Conservation (phyloP, 768 basidiomycete species). For the Tricholoma saponaceum region DNA sequence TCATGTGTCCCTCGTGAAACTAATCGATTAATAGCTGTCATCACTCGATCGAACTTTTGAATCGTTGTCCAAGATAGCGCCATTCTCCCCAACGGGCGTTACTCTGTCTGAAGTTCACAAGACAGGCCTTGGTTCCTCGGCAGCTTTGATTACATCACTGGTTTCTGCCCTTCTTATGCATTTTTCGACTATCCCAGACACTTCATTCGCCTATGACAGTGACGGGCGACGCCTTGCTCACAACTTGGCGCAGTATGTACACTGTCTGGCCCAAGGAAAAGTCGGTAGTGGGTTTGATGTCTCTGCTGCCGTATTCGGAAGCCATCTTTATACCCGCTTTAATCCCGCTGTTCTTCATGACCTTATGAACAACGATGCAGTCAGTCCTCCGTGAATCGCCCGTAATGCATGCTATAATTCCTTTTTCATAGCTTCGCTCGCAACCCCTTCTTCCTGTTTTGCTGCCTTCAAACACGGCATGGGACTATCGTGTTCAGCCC, state of each 20-base stretch:
- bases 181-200: conserved; percentile 52
- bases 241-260: conserved; percentile 91
- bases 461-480: conserved; percentile 59
- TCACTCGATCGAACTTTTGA: conserved; percentile 50
- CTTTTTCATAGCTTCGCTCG: conserved; percentile 3
- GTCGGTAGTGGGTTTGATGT: conserved; percentile 98
- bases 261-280: conserved; percentile 97
- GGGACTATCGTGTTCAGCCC: conserved; percentile 67
- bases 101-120: conserved; percentile 86
- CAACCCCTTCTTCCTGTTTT: conserved; percentile 47
- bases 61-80: conserved; percentile 66
- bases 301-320: conserved; percentile 89
- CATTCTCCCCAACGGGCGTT: conserved; percentile 71
- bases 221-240: conserved; percentile 68
- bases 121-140: conserved; percentile 95
- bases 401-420: background rate
- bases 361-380: conserved; percentile 56
- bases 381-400: conserved; percentile 21
- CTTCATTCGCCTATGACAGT: conserved; percentile 41
- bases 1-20: background rate
- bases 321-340: conserved; percentile 90
- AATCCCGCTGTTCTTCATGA: conserved; percentile 63
- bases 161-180: conserved; percentile 83
- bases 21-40: conserved; percentile 47
- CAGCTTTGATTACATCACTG: conserved; percentile 94